phyloP scores from a whole-genome alignment of 75 land plant species.

The Ceratopteris richardii region DNA sequence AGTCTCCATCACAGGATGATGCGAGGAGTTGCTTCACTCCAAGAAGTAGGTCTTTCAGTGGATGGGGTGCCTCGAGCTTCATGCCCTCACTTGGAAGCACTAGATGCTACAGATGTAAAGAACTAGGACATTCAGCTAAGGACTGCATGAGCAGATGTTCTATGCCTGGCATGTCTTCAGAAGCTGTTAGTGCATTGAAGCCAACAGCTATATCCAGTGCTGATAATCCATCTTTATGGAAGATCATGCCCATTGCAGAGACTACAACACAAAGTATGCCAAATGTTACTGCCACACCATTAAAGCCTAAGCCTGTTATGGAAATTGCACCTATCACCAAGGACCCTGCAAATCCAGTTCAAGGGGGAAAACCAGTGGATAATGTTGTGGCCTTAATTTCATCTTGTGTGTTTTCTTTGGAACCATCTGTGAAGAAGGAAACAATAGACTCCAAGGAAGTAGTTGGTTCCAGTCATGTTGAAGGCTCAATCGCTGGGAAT shows the following conservation, averaged over 20 bases:
- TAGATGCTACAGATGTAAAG: conserved; percentile 7
- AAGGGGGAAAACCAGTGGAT: too few species aligned
- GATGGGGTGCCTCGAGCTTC: conserved; percentile 1
- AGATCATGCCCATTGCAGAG: neutral
- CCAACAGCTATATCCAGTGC: neutral
- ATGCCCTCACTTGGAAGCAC: conserved; percentile 4
- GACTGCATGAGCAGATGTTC: neutral
- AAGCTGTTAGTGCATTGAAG: neutral
- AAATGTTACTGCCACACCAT: neutral
- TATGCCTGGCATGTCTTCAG: neutral
- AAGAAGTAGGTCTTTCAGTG: neutral
- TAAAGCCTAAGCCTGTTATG: neutral
- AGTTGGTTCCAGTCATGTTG: too few species aligned
- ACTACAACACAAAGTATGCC: neutral
- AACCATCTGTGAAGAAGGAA: too few species aligned
- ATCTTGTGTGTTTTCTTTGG: too few species aligned
- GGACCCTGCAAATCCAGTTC: too few species aligned
- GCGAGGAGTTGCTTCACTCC: neutral
- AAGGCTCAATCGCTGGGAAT: too few species aligned
- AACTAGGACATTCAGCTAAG: conserved; percentile 5
- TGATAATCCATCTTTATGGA: neutral
- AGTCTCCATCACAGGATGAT: neutral
- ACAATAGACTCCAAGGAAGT: too few species aligned
- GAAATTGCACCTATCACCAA: neutral
- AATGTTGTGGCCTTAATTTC: too few species aligned